These are phyloP conservation scores for Colletotrichum sp. DNA, from an alignment of 2,329 filamentous ascomycete species.

Conservation along the genomic window DNA sequence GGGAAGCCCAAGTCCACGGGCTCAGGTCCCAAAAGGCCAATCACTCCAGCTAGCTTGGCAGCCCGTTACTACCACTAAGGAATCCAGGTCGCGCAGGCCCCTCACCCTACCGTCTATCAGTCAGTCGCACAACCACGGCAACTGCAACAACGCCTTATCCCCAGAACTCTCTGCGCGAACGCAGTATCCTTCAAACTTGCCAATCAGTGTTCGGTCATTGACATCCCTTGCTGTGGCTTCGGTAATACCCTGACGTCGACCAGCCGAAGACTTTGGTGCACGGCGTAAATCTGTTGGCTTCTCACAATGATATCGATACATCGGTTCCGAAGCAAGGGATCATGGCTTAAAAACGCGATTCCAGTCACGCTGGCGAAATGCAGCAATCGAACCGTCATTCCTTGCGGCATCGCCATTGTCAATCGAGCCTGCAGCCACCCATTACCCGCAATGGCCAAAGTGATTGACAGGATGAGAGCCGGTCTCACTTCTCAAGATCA, in stretches of 20 bases:
- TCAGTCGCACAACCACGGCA: not conserved
- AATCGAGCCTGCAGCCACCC: not conserved
- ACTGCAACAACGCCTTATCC: not conserved
- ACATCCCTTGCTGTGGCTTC: not conserved
- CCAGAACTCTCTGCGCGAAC: not conserved
- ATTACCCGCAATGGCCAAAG: not conserved
- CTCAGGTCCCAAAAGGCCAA: not conserved
- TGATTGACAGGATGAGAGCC: not conserved
- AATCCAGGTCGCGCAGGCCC: not conserved
- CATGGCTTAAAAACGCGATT: not conserved
- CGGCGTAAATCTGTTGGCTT: not conserved
- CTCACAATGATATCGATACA: not conserved
- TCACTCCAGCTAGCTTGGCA: not conserved
- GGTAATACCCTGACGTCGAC: not conserved
- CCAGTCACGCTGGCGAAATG: not conserved
- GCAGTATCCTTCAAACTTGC: not conserved
- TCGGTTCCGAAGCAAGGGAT: not conserved
- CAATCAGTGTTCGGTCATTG: not conserved
- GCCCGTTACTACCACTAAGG: not conserved
- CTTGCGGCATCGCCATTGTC: not conserved
- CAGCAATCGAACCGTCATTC: not conserved
- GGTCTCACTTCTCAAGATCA: slow-evolving; percentile 17
- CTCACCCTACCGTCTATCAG: not conserved
- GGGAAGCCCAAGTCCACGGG: not conserved
- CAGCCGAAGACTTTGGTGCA: not conserved